Percentiles rank a stretch among this genome's conserved stretches.
Conservation (phyloP, 306 rosid species). For the Quercus bicolor region DNA sequence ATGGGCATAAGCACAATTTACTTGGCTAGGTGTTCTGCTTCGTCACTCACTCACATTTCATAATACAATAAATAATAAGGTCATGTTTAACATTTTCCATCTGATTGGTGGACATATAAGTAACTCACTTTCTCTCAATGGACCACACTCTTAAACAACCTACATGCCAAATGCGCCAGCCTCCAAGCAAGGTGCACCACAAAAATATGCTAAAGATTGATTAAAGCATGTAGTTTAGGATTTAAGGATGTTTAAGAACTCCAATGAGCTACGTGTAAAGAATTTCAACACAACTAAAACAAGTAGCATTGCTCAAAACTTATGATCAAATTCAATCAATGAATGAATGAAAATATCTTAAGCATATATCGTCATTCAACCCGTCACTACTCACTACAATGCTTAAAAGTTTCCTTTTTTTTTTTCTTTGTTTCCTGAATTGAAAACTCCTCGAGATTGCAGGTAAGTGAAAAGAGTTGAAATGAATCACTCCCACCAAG, state of each 20-base stretch:
- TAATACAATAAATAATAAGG: constrained; percentile 9
- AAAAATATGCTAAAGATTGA: not conserved
- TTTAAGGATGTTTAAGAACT: constrained; percentile 8
- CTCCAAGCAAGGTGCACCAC: constrained; percentile 19
- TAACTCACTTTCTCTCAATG: not conserved
- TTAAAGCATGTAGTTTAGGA: not conserved
- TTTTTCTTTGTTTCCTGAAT: not conserved
- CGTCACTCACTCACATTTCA: constrained; percentile 34
- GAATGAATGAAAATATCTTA: not conserved
- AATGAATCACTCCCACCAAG: constrained; percentile 50
- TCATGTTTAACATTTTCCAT: constrained; percentile 9
- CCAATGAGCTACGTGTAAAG: constrained; percentile 10
- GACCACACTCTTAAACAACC: not conserved
- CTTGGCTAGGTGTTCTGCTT: constrained; percentile 31
- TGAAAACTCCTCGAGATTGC: constrained; percentile 62
- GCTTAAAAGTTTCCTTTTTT: not conserved
- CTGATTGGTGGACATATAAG: constrained; percentile 25
- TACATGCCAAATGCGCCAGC: constrained; percentile 17
- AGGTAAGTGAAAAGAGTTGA: constrained; percentile 16
- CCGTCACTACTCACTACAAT: constrained; percentile 27
- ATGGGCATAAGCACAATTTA: constrained; percentile 21
- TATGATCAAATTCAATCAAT: not conserved
- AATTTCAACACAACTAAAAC: not conserved
- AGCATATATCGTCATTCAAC: constrained; percentile 7
- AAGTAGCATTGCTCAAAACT: not conserved